phyloP scores from a whole-genome alignment of 345 rosid genomes.

The Eucalyptus cloeziana region DNA sequence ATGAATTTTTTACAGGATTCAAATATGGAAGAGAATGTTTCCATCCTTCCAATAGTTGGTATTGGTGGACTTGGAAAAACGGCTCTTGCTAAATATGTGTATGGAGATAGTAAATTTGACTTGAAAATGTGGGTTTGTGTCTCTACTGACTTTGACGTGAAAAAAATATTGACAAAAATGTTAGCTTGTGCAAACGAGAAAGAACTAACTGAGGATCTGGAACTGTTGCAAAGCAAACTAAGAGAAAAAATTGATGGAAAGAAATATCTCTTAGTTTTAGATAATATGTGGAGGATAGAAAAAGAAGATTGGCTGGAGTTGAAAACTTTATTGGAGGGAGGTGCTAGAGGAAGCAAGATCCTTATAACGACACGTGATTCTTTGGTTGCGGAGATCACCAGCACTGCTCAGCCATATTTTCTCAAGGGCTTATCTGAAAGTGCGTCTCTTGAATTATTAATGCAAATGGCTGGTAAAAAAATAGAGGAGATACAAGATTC shows the following conservation, averaged over 20 bases:
- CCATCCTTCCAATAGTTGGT: too few species aligned
- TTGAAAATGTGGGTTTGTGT: too few species aligned
- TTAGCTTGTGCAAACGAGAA: not conserved
- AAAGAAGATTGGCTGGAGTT: fast-evolving
- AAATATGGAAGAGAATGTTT: not conserved
- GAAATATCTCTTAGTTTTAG: not conserved
- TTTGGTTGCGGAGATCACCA: too few species aligned
- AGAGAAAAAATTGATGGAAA: not conserved
- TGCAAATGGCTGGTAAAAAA: fast-evolving
- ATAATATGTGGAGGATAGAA: fast-evolving
- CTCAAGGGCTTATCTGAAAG: fast-evolving
- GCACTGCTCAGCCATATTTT: too few species aligned
- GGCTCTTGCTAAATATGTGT: too few species aligned
- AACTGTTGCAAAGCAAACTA: fast-evolving
- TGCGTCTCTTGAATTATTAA: fast-evolving
- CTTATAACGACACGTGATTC: too few species aligned
- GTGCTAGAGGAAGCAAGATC: too few species aligned
- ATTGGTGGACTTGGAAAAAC: too few species aligned
- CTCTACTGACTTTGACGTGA: too few species aligned
- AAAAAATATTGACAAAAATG: too few species aligned
- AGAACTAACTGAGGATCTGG: not conserved
- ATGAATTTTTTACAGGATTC: not conserved
- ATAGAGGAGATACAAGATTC: fast-evolving
- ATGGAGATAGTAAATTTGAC: too few species aligned
- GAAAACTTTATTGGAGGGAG: too few species aligned